phyloP scores from a whole-genome alignment of 164 flowering plant genomes.

The Umbilicus rupestris region DNA sequence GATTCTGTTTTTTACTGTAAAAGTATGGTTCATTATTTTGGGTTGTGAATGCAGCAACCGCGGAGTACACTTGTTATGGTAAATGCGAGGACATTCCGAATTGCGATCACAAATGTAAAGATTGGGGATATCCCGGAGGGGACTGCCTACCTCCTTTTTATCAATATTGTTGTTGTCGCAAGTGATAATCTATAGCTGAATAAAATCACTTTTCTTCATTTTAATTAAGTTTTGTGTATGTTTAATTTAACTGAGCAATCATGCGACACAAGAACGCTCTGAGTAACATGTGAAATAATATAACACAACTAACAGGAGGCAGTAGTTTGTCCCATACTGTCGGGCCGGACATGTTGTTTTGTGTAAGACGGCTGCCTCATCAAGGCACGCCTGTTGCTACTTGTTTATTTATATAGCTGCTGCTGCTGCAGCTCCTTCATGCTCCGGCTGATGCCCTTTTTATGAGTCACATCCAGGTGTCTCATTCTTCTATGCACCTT shows the following conservation, averaged over 20 bases:
- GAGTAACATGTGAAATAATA: not conserved
- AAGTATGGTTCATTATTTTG: too few species aligned
- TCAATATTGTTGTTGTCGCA: slow-evolving; percentile 1
- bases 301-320: not conserved
- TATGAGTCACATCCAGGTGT: not conserved
- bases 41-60: not conserved
- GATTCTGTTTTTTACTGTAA: too few species aligned
- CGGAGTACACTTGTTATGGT: not conserved
- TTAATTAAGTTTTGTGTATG: too few species aligned
- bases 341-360: not conserved
- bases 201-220: too few species aligned
- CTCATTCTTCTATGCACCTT: not conserved
- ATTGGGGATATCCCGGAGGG: not conserved
- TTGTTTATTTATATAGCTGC: not conserved
- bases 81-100: slow-evolving; percentile 3
- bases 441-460: not conserved
- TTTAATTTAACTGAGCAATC: too few species aligned
- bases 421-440: slow-evolving; percentile 1
- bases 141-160: not conserved
- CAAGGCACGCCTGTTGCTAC: not conserved
- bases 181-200: too few species aligned
- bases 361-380: not conserved
- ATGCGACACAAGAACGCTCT: too few species aligned
- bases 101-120: not conserved
- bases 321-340: not conserved